Conservation (phyloP, 306 rosid species). For the Pyrus pyrifolia region DNA sequence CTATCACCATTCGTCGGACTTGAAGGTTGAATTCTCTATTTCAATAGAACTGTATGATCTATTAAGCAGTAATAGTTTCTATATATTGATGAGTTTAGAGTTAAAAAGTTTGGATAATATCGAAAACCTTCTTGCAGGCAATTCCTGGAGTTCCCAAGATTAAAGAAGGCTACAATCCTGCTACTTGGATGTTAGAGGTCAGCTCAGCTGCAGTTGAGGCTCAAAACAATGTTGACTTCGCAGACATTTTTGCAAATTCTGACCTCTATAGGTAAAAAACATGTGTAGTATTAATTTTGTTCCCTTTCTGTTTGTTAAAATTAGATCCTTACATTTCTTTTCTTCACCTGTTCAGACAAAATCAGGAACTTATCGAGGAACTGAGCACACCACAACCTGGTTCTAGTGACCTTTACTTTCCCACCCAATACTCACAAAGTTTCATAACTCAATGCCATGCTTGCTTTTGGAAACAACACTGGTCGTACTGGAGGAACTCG, state of each 20-base stretch:
- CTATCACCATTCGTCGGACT: not conserved
- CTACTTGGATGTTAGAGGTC: slow-evolving; percentile 79
- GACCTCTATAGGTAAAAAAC: slow-evolving; percentile 36
- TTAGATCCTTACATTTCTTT: not conserved
- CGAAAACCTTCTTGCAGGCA: slow-evolving; percentile 25
- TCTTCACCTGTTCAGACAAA: slow-evolving; percentile 28
- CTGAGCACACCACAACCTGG: slow-evolving; percentile 39
- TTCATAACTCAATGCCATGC: slow-evolving; percentile 45
- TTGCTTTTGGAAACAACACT: slow-evolving; percentile 68
- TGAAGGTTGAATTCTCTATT: not conserved
- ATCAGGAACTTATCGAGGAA: slow-evolving; percentile 39
- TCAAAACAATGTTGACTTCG: slow-evolving; percentile 51
- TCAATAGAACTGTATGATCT: not conserved
- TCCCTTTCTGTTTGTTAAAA: too few species aligned
- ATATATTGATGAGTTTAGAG: not conserved
- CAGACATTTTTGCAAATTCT: slow-evolving; percentile 49
- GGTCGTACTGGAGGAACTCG: slow-evolving; percentile 68
- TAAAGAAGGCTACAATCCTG: slow-evolving; percentile 57
- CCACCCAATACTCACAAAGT: slow-evolving; percentile 48
- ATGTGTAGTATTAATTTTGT: not conserved
- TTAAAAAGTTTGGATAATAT: not conserved
- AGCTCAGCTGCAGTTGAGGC: slow-evolving; percentile 60
- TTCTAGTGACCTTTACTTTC: slow-evolving; percentile 47
- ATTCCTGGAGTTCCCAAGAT: slow-evolving; percentile 57
- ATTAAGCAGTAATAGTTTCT: not conserved